phyloP scores from a whole-genome alignment of 345 rosid species.

The Sisymbrium altissimum region DNA sequence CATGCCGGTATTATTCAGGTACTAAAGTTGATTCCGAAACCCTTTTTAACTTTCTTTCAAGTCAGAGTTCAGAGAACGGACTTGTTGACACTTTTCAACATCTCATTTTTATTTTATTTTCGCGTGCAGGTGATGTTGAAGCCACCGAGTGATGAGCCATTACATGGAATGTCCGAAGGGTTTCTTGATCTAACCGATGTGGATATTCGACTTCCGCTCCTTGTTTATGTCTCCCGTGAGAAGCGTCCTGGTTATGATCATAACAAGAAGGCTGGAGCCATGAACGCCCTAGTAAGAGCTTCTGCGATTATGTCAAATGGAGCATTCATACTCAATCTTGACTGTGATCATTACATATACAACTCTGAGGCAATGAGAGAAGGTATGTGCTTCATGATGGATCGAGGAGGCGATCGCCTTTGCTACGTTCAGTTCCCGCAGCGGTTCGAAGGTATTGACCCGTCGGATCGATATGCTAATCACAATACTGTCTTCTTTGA shows the following conservation, averaged over 20 bases:
- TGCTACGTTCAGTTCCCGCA: constrained; percentile 98
- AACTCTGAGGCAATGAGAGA: constrained; percentile 91
- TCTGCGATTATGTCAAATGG: constrained; percentile 98
- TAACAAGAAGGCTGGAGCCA: constrained; percentile 99
- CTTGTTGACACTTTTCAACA: neutral
- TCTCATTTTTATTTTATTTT: constrained; percentile 1
- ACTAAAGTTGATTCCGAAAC: neutral
- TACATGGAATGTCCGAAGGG: constrained; percentile 64
- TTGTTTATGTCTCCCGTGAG: constrained; percentile 98
- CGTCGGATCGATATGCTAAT: constrained; percentile 96
- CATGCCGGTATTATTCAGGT: constrained; percentile 98
- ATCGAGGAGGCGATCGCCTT: constrained; percentile 89
- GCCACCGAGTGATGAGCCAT: constrained; percentile 93
- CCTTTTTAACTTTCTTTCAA: neutral
- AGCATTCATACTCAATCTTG: constrained; percentile 94
- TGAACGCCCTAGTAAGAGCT: constrained; percentile 97
- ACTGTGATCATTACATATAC: constrained; percentile 97
- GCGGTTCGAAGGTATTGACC: constrained; percentile 97
- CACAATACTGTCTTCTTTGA: constrained; percentile 98
- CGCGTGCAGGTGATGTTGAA: constrained; percentile 84
- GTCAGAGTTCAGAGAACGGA: neutral
- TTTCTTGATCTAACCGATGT: constrained; percentile 70
- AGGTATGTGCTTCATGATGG: constrained; percentile 99
- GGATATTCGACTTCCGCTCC: constrained; percentile 93
- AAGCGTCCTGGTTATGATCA: constrained; percentile 99